Evolutionary conservation across 495 filamentous ascomycete species (phyloP).

Genomic region (Pseudevernia furfuracea): DNA sequence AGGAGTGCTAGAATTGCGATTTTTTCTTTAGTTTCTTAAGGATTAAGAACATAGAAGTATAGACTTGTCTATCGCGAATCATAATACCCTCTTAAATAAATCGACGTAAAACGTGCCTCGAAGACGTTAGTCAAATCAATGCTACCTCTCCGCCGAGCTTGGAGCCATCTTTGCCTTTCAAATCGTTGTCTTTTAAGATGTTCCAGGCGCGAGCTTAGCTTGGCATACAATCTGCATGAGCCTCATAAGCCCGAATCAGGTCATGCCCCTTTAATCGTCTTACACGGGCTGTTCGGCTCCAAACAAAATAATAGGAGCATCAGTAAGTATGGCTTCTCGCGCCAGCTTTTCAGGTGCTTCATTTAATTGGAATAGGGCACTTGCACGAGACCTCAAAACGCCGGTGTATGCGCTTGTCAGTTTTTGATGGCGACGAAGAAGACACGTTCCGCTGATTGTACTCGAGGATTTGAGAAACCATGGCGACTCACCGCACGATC

Average conservation of each 20-base stretch:
- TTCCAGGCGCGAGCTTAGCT: conserved; percentile 17
- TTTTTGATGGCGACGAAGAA: conserved; percentile 9
- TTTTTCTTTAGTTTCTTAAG: no score
- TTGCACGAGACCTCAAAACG: conserved; percentile 74
- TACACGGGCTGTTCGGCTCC: conserved; percentile 93
- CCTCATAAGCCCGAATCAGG: conserved; percentile 20
- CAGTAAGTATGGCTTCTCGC: conserved; percentile 66
- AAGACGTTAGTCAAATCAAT: not conserved
- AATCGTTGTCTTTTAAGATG: conserved; percentile 3
- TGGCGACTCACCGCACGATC: conserved; percentile 76
- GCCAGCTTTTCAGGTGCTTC: not conserved
- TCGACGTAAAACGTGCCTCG: no score
- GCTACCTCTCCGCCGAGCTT: not conserved
- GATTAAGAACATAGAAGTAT: no score
- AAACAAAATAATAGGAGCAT: conserved; percentile 95
- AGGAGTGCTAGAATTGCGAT: no score
- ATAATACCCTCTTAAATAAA: no score
- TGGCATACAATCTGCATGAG: conserved; percentile 25
- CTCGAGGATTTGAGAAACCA: conserved; percentile 86
- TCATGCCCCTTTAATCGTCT: conserved; percentile 68
- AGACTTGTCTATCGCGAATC: no score
- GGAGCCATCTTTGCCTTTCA: not conserved
- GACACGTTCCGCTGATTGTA: not conserved
- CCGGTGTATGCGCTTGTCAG: conserved; percentile 77
- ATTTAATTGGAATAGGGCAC: conserved; percentile 47